phyloP scores from a whole-genome alignment of 176 grass and related monocot genomes.

The Oryza glaberrima region DNA sequence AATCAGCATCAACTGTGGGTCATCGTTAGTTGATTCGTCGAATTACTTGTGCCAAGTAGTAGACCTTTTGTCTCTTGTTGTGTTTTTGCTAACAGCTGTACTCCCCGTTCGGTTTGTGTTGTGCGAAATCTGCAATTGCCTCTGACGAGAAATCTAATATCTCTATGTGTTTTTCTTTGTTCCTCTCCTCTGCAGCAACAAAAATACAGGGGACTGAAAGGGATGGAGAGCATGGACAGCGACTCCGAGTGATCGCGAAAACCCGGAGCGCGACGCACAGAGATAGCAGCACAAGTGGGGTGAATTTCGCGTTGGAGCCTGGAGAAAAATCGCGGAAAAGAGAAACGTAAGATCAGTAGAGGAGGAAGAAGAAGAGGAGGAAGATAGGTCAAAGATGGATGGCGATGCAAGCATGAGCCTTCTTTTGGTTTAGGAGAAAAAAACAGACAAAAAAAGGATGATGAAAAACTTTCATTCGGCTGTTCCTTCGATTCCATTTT shows the following conservation, averaged over 20 bases:
- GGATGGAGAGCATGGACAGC: slow-evolving; percentile 73
- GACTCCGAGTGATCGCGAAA: slow-evolving; percentile 49
- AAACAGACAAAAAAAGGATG: background rate
- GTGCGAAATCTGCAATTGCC: background rate
- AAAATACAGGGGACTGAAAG: slow-evolving; percentile 66
- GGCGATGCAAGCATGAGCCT: background rate
- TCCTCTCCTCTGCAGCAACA: slow-evolving; percentile 32
- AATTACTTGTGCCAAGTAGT: background rate
- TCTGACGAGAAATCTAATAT: slow-evolving; percentile 4
- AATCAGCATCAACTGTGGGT: background rate
- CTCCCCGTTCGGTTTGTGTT: background rate
- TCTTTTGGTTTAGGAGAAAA: background rate
- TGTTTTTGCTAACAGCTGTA: background rate
- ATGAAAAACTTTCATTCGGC: background rate
- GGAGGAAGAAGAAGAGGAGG: background rate
- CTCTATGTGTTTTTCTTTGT: background rate
- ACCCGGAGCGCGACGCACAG: background rate
- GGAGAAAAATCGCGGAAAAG: background rate
- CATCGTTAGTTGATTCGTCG: background rate
- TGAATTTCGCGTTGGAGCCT: background rate
- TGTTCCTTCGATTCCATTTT: slow-evolving; percentile 44
- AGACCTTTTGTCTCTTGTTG: background rate
- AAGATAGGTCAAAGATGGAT: background rate
- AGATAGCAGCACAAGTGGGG: background rate
- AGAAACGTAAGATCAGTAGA: background rate